These are phyloP conservation scores for Colletotrichum sp. DNA, from an alignment of 2,329 filamentous ascomycete species.

Conservation along the genomic window DNA sequence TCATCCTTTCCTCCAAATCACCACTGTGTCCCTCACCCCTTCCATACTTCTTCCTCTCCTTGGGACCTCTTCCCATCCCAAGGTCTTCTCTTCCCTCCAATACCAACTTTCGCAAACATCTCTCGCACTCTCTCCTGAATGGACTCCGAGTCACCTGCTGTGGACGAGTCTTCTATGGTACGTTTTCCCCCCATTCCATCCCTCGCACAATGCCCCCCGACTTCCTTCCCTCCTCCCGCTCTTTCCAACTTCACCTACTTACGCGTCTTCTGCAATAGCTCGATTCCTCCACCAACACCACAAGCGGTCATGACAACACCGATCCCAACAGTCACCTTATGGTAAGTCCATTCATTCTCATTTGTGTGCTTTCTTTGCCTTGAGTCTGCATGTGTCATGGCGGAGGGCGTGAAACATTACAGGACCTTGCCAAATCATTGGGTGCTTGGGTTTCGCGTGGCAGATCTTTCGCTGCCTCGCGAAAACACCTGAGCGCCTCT, in stretches of 20 bases:
- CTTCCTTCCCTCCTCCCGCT: neutral
- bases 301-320: no score
- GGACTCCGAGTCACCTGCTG: neutral
- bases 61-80: accelerated
- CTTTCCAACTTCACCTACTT: accelerated
- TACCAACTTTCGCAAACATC: neutral
- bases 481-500: neutral
- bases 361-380: neutral
- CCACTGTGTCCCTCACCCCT: accelerated
- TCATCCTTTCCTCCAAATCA: neutral
- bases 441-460: neutral
- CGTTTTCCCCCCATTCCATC: no score
- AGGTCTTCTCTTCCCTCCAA: neutral
- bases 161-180: neutral
- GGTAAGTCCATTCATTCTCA: neutral
- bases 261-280: neutral
- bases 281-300: accelerated
- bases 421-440: neutral
- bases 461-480: neutral
- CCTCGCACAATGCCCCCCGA: neutral
- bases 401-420: neutral
- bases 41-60: accelerated
- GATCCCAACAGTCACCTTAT: neutral
- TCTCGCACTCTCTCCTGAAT: neutral
- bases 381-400: neutral